Evolutionary conservation across 129 eudicot genomes (phyloP), one percentile per base, ranked within the genome.

Genomic region (Deinandra increscens): DNA sequence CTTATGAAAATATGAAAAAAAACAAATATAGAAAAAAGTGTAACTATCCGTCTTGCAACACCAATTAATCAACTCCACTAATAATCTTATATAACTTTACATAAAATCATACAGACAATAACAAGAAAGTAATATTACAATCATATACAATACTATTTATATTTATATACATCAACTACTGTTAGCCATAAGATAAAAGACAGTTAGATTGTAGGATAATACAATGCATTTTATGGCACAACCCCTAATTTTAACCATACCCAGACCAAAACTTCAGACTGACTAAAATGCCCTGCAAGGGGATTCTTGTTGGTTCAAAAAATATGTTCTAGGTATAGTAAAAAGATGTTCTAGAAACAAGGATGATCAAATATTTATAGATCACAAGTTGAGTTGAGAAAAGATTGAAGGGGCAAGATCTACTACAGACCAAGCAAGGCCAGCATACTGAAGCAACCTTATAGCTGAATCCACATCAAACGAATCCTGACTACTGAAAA

Each of bases 361-460:
- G 4, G 65, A 59, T 33, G 63, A 11, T 17, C 41, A 36, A 36
- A 36, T 36, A 10, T 6, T 22, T 8, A 41, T 13, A 22, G 41
- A 79, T 81, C 82, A 91, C 80, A 91, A 81, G 60, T 79, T 73
- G 13, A 91, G 72, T 48, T 76, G 79, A 63, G 86, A 70, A 70
- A 88, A 91, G 6, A 86, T 43, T 13, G 96, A 86, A 23, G 96
- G 96, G 68, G 84, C 96, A 58, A 91, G 96, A 79, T 91, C 98
- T 41, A 91, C 96, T 37, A 88, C 95, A 17, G 96, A 86, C 96
- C 96, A 91, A 8, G 96, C 96, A 71, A 88, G 94, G 51, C 98
- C 91, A 65, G 95, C 91, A 71, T 88, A 91, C 59, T 91, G 98
- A 67, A 91, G 78, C 41, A 91, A 75, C 84, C 96, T 82, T 60